These are phyloP conservation scores for Boletus bicolor DNA, from an alignment of 768 basidiomycete genomes.

Conservation along the genomic window DNA sequence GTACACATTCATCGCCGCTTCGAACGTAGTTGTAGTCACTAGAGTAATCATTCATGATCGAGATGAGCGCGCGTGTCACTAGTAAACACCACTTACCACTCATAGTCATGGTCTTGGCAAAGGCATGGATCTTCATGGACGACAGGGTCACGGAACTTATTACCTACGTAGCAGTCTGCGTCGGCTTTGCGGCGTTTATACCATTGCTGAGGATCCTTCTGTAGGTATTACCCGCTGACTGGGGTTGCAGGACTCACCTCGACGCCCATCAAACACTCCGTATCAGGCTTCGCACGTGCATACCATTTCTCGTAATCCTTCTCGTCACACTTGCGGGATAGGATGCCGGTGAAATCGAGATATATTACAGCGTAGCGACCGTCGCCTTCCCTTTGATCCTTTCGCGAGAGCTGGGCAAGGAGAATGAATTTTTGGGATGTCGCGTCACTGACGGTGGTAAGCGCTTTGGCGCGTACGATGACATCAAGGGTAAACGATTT, in stretches of 20 bases:
- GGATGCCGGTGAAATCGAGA: constrained; percentile 77
- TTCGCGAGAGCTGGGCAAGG: constrained; percentile 69
- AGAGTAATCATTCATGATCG: not conserved
- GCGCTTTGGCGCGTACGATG: constrained; percentile 63
- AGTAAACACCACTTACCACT: constrained; percentile 63
- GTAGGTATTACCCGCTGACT: not conserved
- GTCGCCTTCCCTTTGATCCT: constrained; percentile 48
- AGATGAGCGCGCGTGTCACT: not conserved
- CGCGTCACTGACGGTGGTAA: constrained; percentile 92
- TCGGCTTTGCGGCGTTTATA: constrained; percentile 80
- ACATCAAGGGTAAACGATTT: constrained; percentile 64
- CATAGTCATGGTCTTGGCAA: constrained; percentile 87
- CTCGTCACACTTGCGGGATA: constrained; percentile 62
- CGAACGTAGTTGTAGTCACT: constrained; percentile 91
- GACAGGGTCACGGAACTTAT: constrained; percentile 86
- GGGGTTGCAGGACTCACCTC: constrained; percentile 51
- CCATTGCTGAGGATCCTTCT: constrained; percentile 70
- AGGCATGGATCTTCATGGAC: constrained; percentile 78
- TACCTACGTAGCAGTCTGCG: constrained; percentile 84
- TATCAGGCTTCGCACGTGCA: constrained; percentile 58
- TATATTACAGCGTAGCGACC: constrained; percentile 70
- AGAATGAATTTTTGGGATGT: constrained; percentile 96
- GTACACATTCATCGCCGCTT: constrained; percentile 70
- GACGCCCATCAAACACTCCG: constrained; percentile 91
- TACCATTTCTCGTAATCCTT: constrained; percentile 88